These are phyloP conservation scores for Cucurbita argyrosperma DNA, from an alignment of 306 rosid genomes.

Conservation along the genomic window DNA sequence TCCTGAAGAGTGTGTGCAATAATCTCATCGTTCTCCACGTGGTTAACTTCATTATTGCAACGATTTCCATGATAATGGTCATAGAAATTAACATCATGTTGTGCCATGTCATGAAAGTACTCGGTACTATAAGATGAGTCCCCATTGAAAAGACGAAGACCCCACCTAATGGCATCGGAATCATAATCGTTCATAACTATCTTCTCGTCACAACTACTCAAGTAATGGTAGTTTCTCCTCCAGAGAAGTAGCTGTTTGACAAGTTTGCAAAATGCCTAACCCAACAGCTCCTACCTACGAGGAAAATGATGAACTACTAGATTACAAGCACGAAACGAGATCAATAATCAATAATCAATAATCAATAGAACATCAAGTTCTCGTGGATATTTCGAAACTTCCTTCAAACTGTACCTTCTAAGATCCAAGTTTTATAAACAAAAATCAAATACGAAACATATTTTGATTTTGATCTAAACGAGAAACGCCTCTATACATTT, in stretches of 20 bases:
- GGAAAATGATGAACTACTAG: background rate
- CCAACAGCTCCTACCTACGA: background rate
- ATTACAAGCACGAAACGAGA: background rate
- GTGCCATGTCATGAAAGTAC: conserved; percentile 27
- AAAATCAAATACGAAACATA: background rate
- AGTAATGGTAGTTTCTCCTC: background rate
- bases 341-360: conserved; percentile 3
- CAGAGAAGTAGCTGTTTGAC: background rate
- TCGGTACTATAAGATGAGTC: conserved; percentile 31
- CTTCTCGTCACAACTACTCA: conserved; percentile 6
- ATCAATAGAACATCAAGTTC: background rate
- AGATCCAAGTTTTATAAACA: background rate
- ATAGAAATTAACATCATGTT: conserved; percentile 22
- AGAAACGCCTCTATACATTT: background rate
- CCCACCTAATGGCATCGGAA: conserved; percentile 56
- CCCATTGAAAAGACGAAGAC: conserved; percentile 33
- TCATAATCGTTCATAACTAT: conserved; percentile 43
- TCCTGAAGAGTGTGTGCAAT: conserved; percentile 79
- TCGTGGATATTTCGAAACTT: background rate
- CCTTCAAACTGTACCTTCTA: background rate
- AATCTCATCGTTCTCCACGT: conserved; percentile 67
- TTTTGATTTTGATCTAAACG: background rate
- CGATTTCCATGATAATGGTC: conserved; percentile 31
- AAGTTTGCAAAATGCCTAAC: background rate
- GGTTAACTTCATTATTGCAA: conserved; percentile 28